A percentile compares a stretch with the other conserved stretches of the same genome.
These are phyloP conservation scores for Colletotrichum spaethianum DNA, from an alignment of 2,329 filamentous ascomycete genomes.

Conservation along the genomic window DNA sequence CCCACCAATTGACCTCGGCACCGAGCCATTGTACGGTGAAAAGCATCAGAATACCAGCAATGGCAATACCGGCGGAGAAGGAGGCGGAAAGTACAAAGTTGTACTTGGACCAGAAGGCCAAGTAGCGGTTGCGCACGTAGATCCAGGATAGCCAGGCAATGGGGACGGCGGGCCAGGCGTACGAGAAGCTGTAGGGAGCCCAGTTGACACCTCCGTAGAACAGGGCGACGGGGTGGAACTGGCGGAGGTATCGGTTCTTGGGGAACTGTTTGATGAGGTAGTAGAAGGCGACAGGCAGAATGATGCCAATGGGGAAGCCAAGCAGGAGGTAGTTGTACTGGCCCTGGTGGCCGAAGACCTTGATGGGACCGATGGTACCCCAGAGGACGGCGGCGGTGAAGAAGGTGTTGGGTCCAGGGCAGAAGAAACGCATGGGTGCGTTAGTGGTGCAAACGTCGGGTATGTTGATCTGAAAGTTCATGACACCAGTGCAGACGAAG, in stretches of 20 bases:
- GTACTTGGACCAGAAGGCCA: conserved; percentile 58
- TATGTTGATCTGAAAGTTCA: conserved; percentile 64
- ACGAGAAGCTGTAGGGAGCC: conserved; percentile 58
- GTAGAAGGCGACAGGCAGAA: conserved; percentile 60
- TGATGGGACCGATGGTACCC: conserved; percentile 67
- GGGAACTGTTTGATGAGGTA: conserved; percentile 59
- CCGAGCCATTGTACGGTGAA: conserved; percentile 48
- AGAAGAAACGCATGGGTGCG: conserved; percentile 64
- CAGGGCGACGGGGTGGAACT: conserved; percentile 64
- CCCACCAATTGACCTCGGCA: conserved; percentile 49
- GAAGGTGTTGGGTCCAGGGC: conserved; percentile 68
- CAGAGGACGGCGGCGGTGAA: conserved; percentile 70
- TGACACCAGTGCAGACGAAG: conserved; percentile 64
- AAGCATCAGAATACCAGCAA: conserved; percentile 51
- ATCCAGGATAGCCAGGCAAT: conserved; percentile 44
- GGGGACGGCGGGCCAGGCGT: conserved; percentile 43
- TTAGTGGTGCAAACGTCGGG: conserved; percentile 62
- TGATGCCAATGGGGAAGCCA: conserved; percentile 65
- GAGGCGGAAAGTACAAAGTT: conserved; percentile 53
- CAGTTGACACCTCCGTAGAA: conserved; percentile 62
- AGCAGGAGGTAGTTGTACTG: conserved; percentile 63
- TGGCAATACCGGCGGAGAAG: conserved; percentile 50
- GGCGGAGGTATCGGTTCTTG: conserved; percentile 50
- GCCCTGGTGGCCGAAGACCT: conserved; percentile 64
- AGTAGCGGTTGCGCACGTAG: conserved; percentile 52